These are phyloP conservation scores for Microstroma glucosiphilum DNA, from an alignment of 1,284 basidiomycete genomes.

Conservation along the genomic window DNA sequence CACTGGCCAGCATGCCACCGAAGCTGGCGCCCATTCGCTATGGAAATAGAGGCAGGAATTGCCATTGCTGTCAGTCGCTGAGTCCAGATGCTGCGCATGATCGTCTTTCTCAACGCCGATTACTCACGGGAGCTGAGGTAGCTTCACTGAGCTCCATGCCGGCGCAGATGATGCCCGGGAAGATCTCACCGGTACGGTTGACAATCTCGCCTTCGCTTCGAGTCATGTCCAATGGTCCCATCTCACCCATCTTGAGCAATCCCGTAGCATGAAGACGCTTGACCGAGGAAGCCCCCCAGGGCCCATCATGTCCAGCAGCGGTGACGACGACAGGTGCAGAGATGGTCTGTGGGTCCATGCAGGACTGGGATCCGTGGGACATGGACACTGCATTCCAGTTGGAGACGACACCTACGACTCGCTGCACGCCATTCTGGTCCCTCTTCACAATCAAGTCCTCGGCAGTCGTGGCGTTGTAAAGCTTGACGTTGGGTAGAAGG, in stretches of 20 bases:
- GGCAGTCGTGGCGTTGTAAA: constrained; percentile 52
- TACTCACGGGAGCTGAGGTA: background rate
- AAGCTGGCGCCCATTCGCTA: constrained; percentile 60
- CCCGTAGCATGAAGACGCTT: constrained; percentile 73
- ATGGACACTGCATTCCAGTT: constrained; percentile 79
- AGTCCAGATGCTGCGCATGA: constrained; percentile 52
- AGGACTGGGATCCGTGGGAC: constrained; percentile 63
- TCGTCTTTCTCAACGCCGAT: constrained; percentile 59
- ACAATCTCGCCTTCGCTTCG: constrained; percentile 45
- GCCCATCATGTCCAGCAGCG: constrained; percentile 67
- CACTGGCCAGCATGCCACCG: constrained; percentile 73
- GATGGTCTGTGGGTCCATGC: constrained; percentile 81
- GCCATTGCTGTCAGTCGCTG: constrained; percentile 5
- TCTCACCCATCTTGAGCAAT: constrained; percentile 70
- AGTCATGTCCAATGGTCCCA: constrained; percentile 56
- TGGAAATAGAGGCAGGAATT: background rate
- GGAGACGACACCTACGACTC: constrained; percentile 74
- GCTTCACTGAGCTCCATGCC: constrained; percentile 75
- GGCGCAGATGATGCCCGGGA: constrained; percentile 65
- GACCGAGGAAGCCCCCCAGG: constrained; percentile 77
- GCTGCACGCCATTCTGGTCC: constrained; percentile 53
- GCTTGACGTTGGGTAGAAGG: constrained; percentile 61
- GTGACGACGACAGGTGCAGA: constrained; percentile 60
- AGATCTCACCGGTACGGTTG: constrained; percentile 67
- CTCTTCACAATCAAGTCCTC: constrained; percentile 49